phyloP scores from a whole-genome alignment of 164 flowering plant species.

The Euptelea pleiosperma region DNA sequence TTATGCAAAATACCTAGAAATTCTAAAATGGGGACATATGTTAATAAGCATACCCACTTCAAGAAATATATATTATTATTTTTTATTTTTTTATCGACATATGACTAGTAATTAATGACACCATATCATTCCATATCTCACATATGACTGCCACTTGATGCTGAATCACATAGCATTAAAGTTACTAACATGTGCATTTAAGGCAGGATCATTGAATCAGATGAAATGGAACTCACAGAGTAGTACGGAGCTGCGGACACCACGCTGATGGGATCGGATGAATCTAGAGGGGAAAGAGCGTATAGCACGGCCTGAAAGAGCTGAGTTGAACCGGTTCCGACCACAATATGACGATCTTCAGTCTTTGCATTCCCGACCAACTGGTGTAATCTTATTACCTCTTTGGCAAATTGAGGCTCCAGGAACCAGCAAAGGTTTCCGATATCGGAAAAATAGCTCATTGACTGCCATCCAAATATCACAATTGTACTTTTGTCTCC shows the following conservation, averaged over 20 bases:
- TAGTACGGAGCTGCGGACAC: conserved; percentile 81
- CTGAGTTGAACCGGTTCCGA: conserved; percentile 93
- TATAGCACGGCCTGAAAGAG: conserved; percentile 74
- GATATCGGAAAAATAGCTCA: conserved; percentile 76
- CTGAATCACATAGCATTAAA: too few species aligned
- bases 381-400: conserved; percentile 49
- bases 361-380: conserved; percentile 80
- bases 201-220: not conserved
- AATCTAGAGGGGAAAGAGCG: conserved; percentile 53
- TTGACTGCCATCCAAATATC: conserved; percentile 65
- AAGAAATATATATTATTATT: too few species aligned
- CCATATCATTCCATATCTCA: too few species aligned
- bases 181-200: too few species aligned
- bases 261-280: conserved; percentile 53
- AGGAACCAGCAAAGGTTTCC: conserved; percentile 78
- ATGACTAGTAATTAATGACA: too few species aligned
- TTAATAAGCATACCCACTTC: too few species aligned
- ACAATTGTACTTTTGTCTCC: conserved; percentile 55
- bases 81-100: too few species aligned
- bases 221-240: conserved; percentile 51
- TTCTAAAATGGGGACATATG: too few species aligned
- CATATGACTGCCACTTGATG: too few species aligned
- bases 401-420: conserved; percentile 64
- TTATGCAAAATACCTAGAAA: too few species aligned
- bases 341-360: conserved; percentile 58